Conservation (phyloP, 257 asterid species). For the Fraxinus pennsylvanica region DNA sequence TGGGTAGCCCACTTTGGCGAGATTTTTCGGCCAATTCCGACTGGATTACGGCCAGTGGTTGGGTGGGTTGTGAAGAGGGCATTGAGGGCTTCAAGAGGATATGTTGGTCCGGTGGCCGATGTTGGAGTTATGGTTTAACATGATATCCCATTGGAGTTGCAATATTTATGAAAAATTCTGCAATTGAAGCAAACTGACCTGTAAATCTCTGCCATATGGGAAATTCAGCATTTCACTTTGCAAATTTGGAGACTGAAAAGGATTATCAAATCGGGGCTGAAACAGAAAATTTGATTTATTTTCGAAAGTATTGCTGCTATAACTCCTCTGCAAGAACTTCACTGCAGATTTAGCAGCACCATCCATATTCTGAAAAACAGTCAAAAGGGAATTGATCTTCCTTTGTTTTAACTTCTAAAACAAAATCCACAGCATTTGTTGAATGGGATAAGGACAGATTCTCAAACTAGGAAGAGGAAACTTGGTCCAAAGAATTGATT, state of each 20-base stretch:
- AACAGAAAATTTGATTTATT: conserved; percentile 36
- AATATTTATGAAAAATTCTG: neutral
- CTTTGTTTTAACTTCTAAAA: conserved; percentile 49
- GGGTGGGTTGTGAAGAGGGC: no score
- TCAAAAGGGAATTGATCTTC: conserved; percentile 44
- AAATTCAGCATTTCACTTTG: conserved; percentile 40
- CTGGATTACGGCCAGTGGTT: no score
- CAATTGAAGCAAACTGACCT: conserved; percentile 34
- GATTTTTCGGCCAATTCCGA: no score
- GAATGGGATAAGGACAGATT: conserved; percentile 43
- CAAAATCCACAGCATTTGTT: conserved; percentile 36
- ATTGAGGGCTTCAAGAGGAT: no score
- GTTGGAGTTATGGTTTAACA: no score
- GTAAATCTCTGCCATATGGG: conserved; percentile 71
- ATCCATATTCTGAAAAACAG: conserved; percentile 22
- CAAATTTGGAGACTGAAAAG: conserved; percentile 42
- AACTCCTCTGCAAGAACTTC: conserved; percentile 77
- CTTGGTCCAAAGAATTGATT: conserved; percentile 34
- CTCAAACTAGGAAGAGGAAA: conserved; percentile 44
- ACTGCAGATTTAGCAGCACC: conserved; percentile 37
- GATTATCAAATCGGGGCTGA: conserved; percentile 45
- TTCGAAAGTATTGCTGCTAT: conserved; percentile 63
- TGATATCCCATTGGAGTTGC: no score
- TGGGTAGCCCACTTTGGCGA: no score
- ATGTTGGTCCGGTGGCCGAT: no score